Evolutionary conservation across 2,329 filamentous ascomycete species (phyloP), one percentile per base, ranked within the genome.

Genomic region (Fusarium piperis): DNA sequence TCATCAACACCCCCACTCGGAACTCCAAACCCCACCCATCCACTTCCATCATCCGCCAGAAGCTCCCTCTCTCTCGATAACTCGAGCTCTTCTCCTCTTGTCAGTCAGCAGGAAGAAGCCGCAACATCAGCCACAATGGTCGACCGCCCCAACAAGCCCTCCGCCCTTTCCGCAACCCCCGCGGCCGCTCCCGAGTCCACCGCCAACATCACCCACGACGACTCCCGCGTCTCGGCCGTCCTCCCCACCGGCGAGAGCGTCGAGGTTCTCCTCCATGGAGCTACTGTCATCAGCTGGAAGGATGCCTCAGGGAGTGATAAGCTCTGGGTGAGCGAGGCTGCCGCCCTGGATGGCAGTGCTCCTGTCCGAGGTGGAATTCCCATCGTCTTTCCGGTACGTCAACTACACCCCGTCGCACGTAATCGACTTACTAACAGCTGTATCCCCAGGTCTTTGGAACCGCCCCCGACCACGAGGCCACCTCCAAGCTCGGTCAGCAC

Each of bases 211-310:
- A 89, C 90, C 30, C 88, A 93, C 76, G 89, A 90, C 79, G 91
- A 91, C 81, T 88, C 88, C 66, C 90, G 89, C 67, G 91, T 98
- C 58, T 88, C 89, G n/a, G 95, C 95, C 35, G 88, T 87, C 32
- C 89, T 98, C 46, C 93, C 94, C 39, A 93, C 94, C 1, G 95
- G 95, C 74, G 95, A 98, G 84, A 93, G 90, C 62, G 89, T 97
- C 74, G 91, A 94, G 72, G 87, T 99, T 38, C 86, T 97, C 67
- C 90, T 98, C n/a, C 93, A 93, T 78, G 96, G 96, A 65, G 96
- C 96, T 12, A 98, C 95, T 1, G 92, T 99, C 53, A 91, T 93
- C 65, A 96, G 93, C 82, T 99, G 96, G 96, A 97, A 96, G 86
- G 92, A 93, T 79, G 88, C 90, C 65, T 86, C 88, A 64, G 93